Percentiles rank a stretch among this genome's conserved stretches.
Conservation (phyloP, 495 filamentous ascomycete genomes). For the Copromyces sp. region DNA sequence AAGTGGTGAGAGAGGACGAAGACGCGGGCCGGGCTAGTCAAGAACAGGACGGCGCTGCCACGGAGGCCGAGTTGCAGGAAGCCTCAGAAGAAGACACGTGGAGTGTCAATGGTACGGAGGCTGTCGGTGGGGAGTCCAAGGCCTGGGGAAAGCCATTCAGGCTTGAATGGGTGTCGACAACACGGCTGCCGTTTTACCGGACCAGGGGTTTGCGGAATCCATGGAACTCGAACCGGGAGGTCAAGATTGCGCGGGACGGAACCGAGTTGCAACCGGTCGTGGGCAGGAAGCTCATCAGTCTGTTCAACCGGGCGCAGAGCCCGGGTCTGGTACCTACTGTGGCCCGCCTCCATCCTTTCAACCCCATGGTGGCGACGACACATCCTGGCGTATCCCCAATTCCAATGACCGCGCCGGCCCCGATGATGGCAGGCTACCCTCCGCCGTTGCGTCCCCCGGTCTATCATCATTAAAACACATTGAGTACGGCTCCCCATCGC, state of each 20-base stretch:
- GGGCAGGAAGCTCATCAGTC: constrained; percentile 62
- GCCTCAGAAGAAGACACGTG: constrained; percentile 14
- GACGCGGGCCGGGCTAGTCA: constrained; percentile 28
- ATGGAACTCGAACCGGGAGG: constrained; percentile 92
- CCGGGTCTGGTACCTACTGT: constrained; percentile 21
- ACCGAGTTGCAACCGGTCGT: constrained; percentile 85
- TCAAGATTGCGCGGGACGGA: constrained; percentile 93
- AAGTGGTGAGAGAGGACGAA: constrained; percentile 54
- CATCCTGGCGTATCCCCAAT: background rate
- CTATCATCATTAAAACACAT: background rate
- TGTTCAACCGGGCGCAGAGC: constrained; percentile 57
- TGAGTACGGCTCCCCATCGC: background rate
- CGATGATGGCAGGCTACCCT: constrained; percentile 3
- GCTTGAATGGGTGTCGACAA: constrained; percentile 84
- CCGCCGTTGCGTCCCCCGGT: background rate
- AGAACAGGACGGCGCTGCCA: constrained; percentile 26
- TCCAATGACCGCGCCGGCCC: constrained; percentile 7
- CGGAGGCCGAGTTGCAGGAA: constrained; percentile 20
- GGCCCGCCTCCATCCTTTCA: constrained; percentile 3
- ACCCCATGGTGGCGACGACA: constrained; percentile 5
- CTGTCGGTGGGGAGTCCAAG: constrained; percentile 36
- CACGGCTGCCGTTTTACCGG: constrained; percentile 79
- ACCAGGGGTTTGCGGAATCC: constrained; percentile 85
- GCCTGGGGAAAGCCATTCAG: constrained; percentile 88
- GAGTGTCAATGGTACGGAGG: constrained; percentile 27